Evolutionary conservation across 2,329 filamentous ascomycete species (phyloP).

Genomic region (Botrytis porri): DNA sequence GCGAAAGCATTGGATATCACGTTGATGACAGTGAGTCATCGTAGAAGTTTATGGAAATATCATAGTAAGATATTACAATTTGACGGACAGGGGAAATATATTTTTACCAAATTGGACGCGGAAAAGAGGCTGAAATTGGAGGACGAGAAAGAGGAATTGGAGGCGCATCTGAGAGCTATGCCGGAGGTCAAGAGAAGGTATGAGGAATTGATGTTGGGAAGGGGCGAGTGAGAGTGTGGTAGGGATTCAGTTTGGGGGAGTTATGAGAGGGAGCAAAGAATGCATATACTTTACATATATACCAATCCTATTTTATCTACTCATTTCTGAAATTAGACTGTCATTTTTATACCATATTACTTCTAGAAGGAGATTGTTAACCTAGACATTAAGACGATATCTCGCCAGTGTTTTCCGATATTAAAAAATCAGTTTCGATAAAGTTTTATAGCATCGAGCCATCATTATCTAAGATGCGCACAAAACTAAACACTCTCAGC

Average conservation of each 20-base stretch:
- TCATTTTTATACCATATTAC: background rate
- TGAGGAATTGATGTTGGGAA: conserved; percentile 61
- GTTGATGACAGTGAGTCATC: conserved; percentile 93
- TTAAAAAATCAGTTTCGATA: background rate
- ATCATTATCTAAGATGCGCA: background rate
- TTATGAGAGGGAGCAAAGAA: background rate
- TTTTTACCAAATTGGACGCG: conserved; percentile 87
- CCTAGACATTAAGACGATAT: background rate
- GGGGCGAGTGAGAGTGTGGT: background rate
- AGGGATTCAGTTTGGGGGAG: background rate
- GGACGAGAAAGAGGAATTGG: conserved; percentile 94
- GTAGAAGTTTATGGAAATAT: conserved; percentile 93
- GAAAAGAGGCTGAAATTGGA: conserved; percentile 81
- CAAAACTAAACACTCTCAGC: background rate
- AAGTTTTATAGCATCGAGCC: background rate
- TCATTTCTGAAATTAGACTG: background rate
- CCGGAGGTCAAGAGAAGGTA: conserved; percentile 85
- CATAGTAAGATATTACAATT: conserved; percentile 94
- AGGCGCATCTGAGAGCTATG: conserved; percentile 78
- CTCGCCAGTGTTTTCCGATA: background rate
- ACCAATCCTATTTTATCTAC: background rate
- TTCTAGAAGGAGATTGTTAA: background rate
- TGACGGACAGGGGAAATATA: conserved; percentile 86
- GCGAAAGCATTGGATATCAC: conserved; percentile 90
- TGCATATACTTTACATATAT: background rate